phyloP scores from a whole-genome alignment of 2,329 filamentous ascomycete species.

The Cadophora malorum region DNA sequence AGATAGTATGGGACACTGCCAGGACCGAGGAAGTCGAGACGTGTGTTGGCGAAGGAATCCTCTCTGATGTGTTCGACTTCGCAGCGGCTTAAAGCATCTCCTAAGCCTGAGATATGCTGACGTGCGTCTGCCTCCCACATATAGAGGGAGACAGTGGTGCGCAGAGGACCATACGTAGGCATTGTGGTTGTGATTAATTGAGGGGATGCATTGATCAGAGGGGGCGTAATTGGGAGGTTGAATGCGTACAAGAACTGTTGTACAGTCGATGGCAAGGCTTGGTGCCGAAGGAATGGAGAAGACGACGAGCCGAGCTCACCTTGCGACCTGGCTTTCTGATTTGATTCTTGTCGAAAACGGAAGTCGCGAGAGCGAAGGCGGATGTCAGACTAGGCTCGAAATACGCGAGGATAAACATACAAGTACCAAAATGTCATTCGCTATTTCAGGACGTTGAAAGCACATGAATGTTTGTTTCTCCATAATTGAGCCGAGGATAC shows the following conservation, averaged over 20 bases:
- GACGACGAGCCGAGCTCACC: background rate
- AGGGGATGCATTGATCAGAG: background rate
- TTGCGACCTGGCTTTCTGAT: background rate
- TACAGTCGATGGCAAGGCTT: background rate
- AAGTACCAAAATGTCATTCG: background rate
- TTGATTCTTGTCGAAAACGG: conserved; percentile 6
- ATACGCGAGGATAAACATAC: conserved; percentile 2
- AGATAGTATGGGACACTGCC: conserved; percentile 30
- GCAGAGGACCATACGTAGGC: conserved; percentile 27
- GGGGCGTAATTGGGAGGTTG: background rate
- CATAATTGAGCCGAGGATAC: background rate
- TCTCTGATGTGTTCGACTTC: conserved; percentile 25
- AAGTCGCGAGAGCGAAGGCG: background rate
- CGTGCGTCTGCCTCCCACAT: conserved; percentile 24
- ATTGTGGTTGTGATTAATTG: conserved; percentile 14
- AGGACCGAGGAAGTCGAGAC: conserved; percentile 29
- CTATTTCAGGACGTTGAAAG: background rate
- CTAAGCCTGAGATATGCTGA: background rate
- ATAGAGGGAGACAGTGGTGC: conserved; percentile 21
- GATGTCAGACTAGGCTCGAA: background rate
- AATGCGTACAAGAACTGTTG: background rate
- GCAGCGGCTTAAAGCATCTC: conserved; percentile 9
- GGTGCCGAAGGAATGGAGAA: background rate
- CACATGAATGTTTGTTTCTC: background rate
- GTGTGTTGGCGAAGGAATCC: conserved; percentile 22